These are phyloP conservation scores for Verticillium nubilum DNA, from an alignment of 2,329 filamentous ascomycete genomes.

Conservation along the genomic window DNA sequence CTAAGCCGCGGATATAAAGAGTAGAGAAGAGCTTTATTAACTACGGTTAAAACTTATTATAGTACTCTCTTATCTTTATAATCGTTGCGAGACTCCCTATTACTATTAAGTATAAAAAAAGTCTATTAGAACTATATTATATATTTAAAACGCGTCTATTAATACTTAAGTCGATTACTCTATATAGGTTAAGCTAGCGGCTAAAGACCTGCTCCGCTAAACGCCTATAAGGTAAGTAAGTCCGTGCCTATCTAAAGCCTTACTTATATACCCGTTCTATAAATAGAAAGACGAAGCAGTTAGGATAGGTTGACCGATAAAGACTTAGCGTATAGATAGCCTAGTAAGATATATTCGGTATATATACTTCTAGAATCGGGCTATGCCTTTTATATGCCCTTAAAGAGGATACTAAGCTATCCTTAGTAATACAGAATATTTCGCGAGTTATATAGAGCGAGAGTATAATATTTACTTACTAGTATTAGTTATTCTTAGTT, in stretches of 20 bases:
- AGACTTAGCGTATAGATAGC: neutral
- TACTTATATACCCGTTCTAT: too few relatives aligned
- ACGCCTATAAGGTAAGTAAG: too few relatives aligned
- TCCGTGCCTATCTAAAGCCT: neutral
- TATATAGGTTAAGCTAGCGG: neutral
- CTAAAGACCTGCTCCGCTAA: neutral
- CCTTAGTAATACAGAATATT: too few relatives aligned
- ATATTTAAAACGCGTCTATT: neutral
- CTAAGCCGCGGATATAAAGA: slow-evolving; percentile 9
- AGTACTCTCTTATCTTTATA: too few relatives aligned
- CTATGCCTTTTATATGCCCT: neutral
- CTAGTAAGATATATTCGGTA: neutral
- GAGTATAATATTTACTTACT: neutral
- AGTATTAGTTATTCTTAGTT: neutral
- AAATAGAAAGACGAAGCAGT: neutral
- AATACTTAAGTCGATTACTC: too few relatives aligned
- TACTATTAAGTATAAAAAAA: neutral
- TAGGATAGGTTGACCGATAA: neutral
- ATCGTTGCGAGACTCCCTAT: slow-evolving; percentile 11
- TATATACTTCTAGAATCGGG: neutral
- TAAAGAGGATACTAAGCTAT: neutral
- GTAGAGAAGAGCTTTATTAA: too few relatives aligned
- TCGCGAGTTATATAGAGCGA: too few relatives aligned
- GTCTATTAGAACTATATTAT: neutral
- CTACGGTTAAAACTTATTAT: too few relatives aligned